Evolutionary conservation across 148 eudicot genomes (phyloP), one percentile per base, ranked within the genome.

Genomic region (Cornus florida): DNA sequence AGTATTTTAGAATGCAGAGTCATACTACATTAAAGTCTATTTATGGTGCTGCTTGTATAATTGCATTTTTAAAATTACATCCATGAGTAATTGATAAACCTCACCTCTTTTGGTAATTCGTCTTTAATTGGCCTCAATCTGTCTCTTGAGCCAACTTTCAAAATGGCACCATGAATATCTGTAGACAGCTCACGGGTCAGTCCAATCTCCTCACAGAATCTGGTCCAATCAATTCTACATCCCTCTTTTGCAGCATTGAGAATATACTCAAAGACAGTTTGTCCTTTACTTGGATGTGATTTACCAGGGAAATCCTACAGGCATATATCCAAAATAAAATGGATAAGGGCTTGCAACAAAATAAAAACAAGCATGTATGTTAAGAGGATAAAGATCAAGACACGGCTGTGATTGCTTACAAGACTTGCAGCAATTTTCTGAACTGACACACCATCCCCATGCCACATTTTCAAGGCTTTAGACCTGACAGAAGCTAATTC

Each of bases 401-500:
- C 7, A 62, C 24, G 20, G 66, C 23, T 7, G 66, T 17, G 10
- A 24, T 46, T 17, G 12, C 24, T 57, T 31, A 32, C 70, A 83
- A 50, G 64, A 77, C 92, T 78, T 85, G 91, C 97, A 79, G 93
- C 95, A 84, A 91, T 90, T 78, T 86, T 75, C 79, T 89, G 83
- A 80, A 90, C 65, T 6, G 95, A 84, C 56, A 85, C 83, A 72
- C 91, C 86, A 75, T 81, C 88, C 86, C 87, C 92, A 75, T 90
- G 86, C 95, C 95, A 93, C 95, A 90, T 88, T 80, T 81, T 90
- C 97, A 95, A 93, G 46, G 97, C 93, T 77, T 88, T 92, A 77
- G 81, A 86, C 85, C 88, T 93, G 11, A 93, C 95, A 24, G 94
- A 89, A 28, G 92, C 53, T 5, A 86, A 83, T 65, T 85, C 87